Conservation (phyloP, 2,329 filamentous ascomycete genomes). For the Alternaria novae-zelandiae region DNA sequence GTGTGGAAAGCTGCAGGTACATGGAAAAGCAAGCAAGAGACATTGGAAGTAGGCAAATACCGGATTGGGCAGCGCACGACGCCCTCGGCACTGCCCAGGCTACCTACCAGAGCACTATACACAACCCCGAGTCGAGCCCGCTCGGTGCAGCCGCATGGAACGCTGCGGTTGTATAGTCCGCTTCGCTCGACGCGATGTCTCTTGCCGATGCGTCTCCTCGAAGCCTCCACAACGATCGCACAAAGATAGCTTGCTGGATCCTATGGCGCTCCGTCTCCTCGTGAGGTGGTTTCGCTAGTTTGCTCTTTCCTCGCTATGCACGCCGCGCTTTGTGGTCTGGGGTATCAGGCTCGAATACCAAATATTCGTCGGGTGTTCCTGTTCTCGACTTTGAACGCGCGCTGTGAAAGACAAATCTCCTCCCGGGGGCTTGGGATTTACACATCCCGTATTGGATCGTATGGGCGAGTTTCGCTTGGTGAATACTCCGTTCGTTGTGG, state of each 20-base stretch:
- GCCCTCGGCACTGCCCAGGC: slow-evolving; percentile 17
- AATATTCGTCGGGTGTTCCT: slow-evolving; percentile 16
- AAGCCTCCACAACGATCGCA: slow-evolving; percentile 6
- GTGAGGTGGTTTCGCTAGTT: slow-evolving; percentile 7
- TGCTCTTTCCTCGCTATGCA: slow-evolving; percentile 8
- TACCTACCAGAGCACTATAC: slow-evolving; percentile 30
- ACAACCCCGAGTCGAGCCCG: slow-evolving; percentile 16
- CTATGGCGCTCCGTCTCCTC: slow-evolving; percentile 7
- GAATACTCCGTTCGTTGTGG: slow-evolving; percentile 41
- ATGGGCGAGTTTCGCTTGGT: slow-evolving; percentile 43
- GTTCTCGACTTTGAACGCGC: slow-evolving; percentile 17
- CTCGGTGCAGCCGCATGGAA: slow-evolving; percentile 22
- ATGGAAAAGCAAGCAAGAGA: slow-evolving; percentile 9
- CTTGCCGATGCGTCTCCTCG: slow-evolving; percentile 5
- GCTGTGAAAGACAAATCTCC: slow-evolving; percentile 27
- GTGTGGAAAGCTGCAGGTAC: slow-evolving; percentile 7
- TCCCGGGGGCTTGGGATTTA: slow-evolving; percentile 24
- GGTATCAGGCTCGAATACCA: slow-evolving; percentile 28
- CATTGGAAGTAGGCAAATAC: slow-evolving; percentile 16
- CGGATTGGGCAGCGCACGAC: slow-evolving; percentile 10
- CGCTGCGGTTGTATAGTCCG: slow-evolving; percentile 13
- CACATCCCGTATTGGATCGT: slow-evolving; percentile 47
- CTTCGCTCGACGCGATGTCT: slow-evolving; percentile 15
- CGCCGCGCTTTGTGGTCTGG: slow-evolving; percentile 16
- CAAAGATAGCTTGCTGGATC: slow-evolving; percentile 4